phyloP scores from a whole-genome alignment of 2,329 filamentous ascomycete genomes.

The Fusarium clavum region DNA sequence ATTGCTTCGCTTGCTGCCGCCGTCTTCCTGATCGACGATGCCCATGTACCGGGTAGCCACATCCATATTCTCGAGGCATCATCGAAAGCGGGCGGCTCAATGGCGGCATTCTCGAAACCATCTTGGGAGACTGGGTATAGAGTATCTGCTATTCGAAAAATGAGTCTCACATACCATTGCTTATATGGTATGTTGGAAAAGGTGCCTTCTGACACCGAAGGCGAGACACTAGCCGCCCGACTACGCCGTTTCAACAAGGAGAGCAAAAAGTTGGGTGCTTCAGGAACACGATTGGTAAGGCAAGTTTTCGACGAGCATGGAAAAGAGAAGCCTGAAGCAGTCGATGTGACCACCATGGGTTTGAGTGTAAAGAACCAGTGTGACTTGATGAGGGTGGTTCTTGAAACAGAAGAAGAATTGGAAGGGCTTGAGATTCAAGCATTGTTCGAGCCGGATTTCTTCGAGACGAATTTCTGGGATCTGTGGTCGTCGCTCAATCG shows the following conservation, averaged over 20 bases:
- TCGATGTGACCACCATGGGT: slow-evolving; percentile 44
- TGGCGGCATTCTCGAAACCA: slow-evolving; percentile 38
- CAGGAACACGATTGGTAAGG: slow-evolving; percentile 42
- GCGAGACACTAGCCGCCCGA: slow-evolving; percentile 42
- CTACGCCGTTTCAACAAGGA: slow-evolving; percentile 41
- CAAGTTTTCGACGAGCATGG: slow-evolving; percentile 36
- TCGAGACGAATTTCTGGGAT: slow-evolving; percentile 47
- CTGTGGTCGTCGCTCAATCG: slow-evolving; percentile 46
- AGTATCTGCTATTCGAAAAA: slow-evolving; percentile 44
- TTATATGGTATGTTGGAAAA: slow-evolving; percentile 44
- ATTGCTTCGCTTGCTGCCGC: slow-evolving; percentile 45
- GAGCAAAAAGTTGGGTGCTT: slow-evolving; percentile 41
- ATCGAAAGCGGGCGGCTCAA: slow-evolving; percentile 41
- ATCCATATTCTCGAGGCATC: slow-evolving; percentile 46
- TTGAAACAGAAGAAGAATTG: slow-evolving; percentile 43
- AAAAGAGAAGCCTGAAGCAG: slow-evolving; percentile 38
- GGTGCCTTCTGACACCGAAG: slow-evolving; percentile 38
- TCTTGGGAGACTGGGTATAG: slow-evolving; percentile 44
- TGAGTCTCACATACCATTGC: slow-evolving; percentile 45
- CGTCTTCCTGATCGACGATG: slow-evolving; percentile 44
- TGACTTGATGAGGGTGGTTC: slow-evolving; percentile 45
- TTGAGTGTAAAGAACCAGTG: slow-evolving; percentile 47
- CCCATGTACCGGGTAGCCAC: slow-evolving; percentile 39
- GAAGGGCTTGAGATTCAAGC: slow-evolving; percentile 45
- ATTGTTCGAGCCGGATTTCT: slow-evolving; percentile 44